A percentile compares a stretch with the other conserved stretches of the same genome.
Conservation (phyloP, 2,329 filamentous ascomycete species). For the Penicillium sp. region DNA sequence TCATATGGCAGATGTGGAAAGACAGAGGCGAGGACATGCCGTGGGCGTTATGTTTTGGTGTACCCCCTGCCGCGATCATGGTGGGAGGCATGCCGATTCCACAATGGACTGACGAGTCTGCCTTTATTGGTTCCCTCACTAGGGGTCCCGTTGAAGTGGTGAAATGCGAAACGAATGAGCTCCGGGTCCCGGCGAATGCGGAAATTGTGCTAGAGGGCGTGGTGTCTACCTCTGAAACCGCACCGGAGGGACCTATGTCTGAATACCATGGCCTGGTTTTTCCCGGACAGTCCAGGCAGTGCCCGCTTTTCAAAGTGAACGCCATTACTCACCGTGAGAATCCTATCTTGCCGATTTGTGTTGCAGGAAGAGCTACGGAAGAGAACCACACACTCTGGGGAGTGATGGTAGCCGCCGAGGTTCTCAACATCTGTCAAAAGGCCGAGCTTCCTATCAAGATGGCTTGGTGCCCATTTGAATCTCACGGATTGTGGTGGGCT, state of each 20-base stretch:
- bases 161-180: conserved; percentile 53
- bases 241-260: conserved; percentile 51
- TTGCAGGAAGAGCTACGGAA: conserved; percentile 32
- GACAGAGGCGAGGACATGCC: conserved; percentile 20
- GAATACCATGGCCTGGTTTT: conserved; percentile 50
- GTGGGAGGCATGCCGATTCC: conserved; percentile 50
- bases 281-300: conserved; percentile 39
- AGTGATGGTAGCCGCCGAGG: conserved; percentile 15
- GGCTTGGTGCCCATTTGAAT: conserved; percentile 22
- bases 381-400: conserved; percentile 23
- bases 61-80: conserved; percentile 52
- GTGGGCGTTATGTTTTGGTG: conserved; percentile 41
- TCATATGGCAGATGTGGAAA: conserved; percentile 21
- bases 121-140: conserved; percentile 47
- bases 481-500: conserved; percentile 17
- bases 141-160: conserved; percentile 49
- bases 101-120: conserved; percentile 49
- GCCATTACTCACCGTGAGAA: conserved; percentile 50
- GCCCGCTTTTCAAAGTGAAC: conserved; percentile 47
- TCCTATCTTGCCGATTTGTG: conserved; percentile 50
- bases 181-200: conserved; percentile 50
- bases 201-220: conserved; percentile 55
- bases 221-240: conserved; percentile 45
- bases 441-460: conserved; percentile 17
- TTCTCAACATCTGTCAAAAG: conserved; percentile 17